Conservation (phyloP, 2,329 filamentous ascomycete genomes). For the Botryotinia narcissicola region DNA sequence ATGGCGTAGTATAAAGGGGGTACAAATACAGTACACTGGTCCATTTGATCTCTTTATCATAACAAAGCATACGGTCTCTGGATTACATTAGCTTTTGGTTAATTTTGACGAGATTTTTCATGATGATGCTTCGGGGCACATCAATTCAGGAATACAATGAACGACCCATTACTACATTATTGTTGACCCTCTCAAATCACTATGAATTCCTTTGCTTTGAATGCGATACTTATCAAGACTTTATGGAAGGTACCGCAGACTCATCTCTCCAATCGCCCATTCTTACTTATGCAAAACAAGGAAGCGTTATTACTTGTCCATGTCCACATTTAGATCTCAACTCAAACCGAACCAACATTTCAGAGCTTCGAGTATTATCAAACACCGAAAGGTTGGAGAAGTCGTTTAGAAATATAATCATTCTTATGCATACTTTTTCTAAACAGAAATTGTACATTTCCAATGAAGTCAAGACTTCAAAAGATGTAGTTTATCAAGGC, state of each 20-base stretch:
- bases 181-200: not conserved
- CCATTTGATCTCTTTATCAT: not conserved
- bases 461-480: not conserved
- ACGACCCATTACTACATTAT: not conserved
- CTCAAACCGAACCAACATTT: not conserved
- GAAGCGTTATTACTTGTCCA: too few relatives aligned
- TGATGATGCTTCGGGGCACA: not conserved
- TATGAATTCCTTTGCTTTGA: not conserved
- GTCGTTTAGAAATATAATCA: not conserved
- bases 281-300: too few relatives aligned
- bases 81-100: not conserved
- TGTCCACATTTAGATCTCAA: not conserved
- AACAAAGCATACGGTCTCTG: not conserved
- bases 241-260: not conserved
- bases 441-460: fast-evolving
- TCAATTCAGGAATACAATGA: not conserved
- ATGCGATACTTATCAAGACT: not conserved
- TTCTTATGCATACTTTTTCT: not conserved
- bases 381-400: fast-evolving
- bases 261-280: not conserved
- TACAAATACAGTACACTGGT: not conserved
- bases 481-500: not conserved
- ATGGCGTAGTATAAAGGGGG: not conserved
- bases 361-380: not conserved
- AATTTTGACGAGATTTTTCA: not conserved